Conservation (phyloP, 1,284 basidiomycete genomes). For the Tilletia caries region DNA sequence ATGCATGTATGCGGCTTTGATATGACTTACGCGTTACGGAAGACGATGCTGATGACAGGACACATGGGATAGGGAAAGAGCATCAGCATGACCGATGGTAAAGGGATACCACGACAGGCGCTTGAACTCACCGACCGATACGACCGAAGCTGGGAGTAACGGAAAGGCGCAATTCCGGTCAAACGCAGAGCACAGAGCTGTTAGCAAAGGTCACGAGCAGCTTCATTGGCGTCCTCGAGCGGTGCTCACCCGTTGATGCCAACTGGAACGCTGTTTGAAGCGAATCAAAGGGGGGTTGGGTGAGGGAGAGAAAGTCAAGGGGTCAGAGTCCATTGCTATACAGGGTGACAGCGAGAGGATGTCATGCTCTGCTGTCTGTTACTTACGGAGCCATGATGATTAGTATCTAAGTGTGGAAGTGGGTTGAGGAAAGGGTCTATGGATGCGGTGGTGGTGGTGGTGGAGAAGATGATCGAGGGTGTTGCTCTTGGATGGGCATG, state of each 20-base stretch:
- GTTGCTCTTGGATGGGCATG: no score
- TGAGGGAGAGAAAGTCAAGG: background rate
- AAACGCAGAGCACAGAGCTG: background rate
- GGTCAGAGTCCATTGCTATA: background rate
- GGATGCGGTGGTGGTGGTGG: background rate
- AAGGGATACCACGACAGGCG: background rate
- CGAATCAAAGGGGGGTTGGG: no score
- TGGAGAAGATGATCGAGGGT: no score
- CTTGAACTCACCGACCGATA: constrained; percentile 38
- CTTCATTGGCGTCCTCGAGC: background rate
- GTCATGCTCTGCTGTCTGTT: background rate
- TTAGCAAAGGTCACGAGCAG: background rate
- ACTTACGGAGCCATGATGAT: constrained; percentile 9
- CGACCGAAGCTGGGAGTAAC: constrained; percentile 43
- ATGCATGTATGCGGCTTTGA: background rate
- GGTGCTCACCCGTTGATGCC: constrained; percentile 49
- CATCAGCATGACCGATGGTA: background rate
- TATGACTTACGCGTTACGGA: constrained; percentile 66
- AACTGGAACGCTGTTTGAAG: constrained; percentile 27
- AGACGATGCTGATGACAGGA: constrained; percentile 85
- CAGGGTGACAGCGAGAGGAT: background rate
- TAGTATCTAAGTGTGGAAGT: background rate
- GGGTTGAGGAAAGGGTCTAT: background rate
- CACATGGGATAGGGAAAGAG: constrained; percentile 70
- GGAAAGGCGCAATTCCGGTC: no score